phyloP scores from a whole-genome alignment of 768 basidiomycete species.

The Epithele typhae region DNA sequence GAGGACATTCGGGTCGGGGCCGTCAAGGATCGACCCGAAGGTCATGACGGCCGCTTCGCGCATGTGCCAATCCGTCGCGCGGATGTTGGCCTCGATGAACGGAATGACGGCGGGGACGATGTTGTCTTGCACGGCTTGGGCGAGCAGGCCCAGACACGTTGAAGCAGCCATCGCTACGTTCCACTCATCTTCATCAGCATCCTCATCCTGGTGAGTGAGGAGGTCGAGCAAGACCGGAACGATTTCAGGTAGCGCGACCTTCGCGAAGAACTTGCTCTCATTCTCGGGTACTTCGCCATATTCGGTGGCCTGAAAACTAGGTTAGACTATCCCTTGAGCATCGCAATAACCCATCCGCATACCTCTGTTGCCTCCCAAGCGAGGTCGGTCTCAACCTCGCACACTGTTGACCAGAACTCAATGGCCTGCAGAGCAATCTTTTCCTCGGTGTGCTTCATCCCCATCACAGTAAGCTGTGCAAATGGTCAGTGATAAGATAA shows the following conservation, averaged over 20 bases:
- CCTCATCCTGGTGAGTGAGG: constrained; percentile 91
- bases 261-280: constrained; percentile 89
- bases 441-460: constrained; percentile 93
- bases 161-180: constrained; percentile 96
- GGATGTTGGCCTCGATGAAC: constrained; percentile 97
- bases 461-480: constrained; percentile 85
- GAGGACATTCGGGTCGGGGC: constrained; percentile 85
- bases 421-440: constrained; percentile 93
- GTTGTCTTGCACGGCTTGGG: constrained; percentile 84
- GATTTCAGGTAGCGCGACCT: constrained; percentile 91
- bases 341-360: too few relatives aligned
- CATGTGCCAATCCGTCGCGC: constrained; percentile 85
- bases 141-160: constrained; percentile 84
- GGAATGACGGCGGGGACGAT: constrained; percentile 94
- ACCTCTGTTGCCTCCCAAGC: constrained; percentile 91
- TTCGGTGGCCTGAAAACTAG: constrained; percentile 65
- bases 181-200: constrained; percentile 98
- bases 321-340: too few relatives aligned
- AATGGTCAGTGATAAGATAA: constrained; percentile 12
- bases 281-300: constrained; percentile 84
- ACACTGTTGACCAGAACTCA: constrained; percentile 99
- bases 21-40: constrained; percentile 96
- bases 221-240: constrained; percentile 87
- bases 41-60: constrained; percentile 99
- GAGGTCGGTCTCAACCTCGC: constrained; percentile 94